phyloP scores from a whole-genome alignment of 2,329 filamentous ascomycete genomes.

The Cercospora sesami region DNA sequence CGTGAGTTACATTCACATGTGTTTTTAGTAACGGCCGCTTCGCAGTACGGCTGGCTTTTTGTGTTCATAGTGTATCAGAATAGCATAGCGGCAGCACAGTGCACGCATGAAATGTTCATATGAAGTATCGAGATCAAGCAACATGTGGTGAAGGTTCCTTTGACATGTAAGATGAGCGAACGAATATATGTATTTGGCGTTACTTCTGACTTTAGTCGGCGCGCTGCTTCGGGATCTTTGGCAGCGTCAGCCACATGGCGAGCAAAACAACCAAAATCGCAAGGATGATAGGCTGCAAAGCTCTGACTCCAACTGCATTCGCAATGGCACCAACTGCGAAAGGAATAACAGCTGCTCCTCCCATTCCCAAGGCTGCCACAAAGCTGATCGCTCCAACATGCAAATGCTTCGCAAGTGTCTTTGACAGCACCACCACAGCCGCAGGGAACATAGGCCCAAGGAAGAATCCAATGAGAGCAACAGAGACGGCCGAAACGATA shows the following conservation, averaged over 20 bases:
- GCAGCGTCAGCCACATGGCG: constrained; percentile 23
- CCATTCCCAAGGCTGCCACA: constrained; percentile 19
- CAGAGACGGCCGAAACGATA: neutral
- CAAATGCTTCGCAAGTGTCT: constrained; percentile 24
- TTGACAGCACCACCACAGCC: constrained; percentile 25
- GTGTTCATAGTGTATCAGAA: neutral
- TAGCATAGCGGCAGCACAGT: neutral
- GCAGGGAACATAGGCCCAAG: neutral
- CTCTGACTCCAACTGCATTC: constrained; percentile 56
- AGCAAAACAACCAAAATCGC: constrained; percentile 20
- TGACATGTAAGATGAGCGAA: neutral
- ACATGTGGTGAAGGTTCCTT: neutral
- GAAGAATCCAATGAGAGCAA: neutral
- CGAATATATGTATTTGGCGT: neutral
- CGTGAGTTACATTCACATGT: neutral
- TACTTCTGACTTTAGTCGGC: neutral
- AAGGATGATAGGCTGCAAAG: constrained; percentile 57
- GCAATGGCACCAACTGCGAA: constrained; percentile 29
- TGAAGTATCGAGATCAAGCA: neutral
- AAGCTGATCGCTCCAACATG: constrained; percentile 25
- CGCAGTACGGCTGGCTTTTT: neutral
- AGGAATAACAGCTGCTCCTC: constrained; percentile 38
- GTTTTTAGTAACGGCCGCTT: constrained; percentile 2
- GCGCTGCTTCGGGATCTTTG: constrained; percentile 31
- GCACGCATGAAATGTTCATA: neutral